Evolutionary conservation across 2,329 filamentous ascomycete genomes (phyloP), one percentile per base, ranked within the genome.

Genomic region (Cladosporium sp.): DNA sequence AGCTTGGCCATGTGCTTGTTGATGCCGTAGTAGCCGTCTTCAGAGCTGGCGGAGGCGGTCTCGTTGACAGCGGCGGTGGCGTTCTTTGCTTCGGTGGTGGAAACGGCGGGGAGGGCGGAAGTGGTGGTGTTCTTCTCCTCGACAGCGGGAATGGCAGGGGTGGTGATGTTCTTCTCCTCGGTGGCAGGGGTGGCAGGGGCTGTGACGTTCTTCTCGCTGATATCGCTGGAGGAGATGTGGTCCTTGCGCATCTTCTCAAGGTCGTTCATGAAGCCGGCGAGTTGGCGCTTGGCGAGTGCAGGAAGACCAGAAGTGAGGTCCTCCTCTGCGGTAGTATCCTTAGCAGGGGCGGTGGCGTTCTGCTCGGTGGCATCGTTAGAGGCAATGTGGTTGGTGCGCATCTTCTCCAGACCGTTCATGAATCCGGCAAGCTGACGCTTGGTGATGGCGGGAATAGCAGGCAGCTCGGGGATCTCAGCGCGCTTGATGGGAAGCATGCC

Each of bases 1-100:
- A 54, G 51, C 51, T 54, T 54, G 13, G 17, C 20, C 40, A 55
- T 20, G 19, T 55, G 28, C 52, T 55, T 37, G 52, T 37, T 55
- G 52, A 55, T 47, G 34, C 52, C 52, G 22, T 47, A 13, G 40
- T 25, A 55, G 52, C 52, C 40, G 3, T 4, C 25, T 2, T 17
- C 34, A 22, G 37, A 17, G 22, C 17, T 40, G 3, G 19, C 22
- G 9, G 22, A 17, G 28, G 42, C 42, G 2, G 51, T 54, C 15
- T 22, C 24, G 32, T 55, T 55, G 28, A 10, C 28, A 8, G 39
- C 39, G 15, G 51, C 34, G 22, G 40, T 47, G 52, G 19, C 32
- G 13, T 55, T 47, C 20, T 39, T 45, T 15, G 28, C 40, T 2
- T 45, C 40, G 28, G 12, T 10, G 8, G 28, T 4, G 8, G 28